Percentiles rank a stretch among this genome's conserved stretches.
phyloP scores from a whole-genome alignment of 192 early-diverging fungal species.

The Coemansia sp. region DNA sequence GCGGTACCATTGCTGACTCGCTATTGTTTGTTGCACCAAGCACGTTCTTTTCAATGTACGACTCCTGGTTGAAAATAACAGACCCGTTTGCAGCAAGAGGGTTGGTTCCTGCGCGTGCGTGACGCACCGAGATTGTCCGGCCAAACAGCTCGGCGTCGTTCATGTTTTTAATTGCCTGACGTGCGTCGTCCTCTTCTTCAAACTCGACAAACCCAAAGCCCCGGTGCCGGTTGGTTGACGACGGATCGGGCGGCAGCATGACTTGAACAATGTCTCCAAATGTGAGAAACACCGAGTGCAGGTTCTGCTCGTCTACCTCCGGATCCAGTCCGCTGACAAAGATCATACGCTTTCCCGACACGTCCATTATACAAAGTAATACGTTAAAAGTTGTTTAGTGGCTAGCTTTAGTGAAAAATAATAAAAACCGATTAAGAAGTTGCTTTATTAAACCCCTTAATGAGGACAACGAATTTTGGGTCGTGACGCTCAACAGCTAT shows the following conservation, averaged over 20 bases:
- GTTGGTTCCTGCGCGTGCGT: conserved; percentile 65
- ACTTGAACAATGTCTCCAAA: conserved; percentile 94
- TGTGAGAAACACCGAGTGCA: conserved; percentile 89
- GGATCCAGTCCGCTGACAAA: conserved; percentile 75
- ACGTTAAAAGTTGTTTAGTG: not conserved
- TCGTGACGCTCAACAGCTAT: no score
- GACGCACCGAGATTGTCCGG: conserved; percentile 82
- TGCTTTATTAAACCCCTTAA: no score
- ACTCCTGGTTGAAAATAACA: conserved; percentile 31
- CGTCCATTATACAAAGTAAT: conserved; percentile 29
- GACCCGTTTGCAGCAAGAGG: not conserved
- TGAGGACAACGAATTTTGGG: no score
- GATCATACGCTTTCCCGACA: conserved; percentile 32
- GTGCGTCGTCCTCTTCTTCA: conserved; percentile 77
- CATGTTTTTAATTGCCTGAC: conserved; percentile 95
- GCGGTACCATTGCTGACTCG: not conserved
- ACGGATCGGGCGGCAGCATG: conserved; percentile 79
- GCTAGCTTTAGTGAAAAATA: not conserved
- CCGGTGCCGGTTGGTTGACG: conserved; percentile 76
- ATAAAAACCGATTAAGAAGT: no score
- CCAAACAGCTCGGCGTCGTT: conserved; percentile 85
- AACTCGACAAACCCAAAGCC: conserved; percentile 98
- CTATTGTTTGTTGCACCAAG: not conserved
- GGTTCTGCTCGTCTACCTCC: conserved; percentile 71
- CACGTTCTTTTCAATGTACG: conserved; percentile 28